Evolutionary conservation across 129 eudicot species (phyloP).

Genomic region (Pseudognaphalium luteoalbum): DNA sequence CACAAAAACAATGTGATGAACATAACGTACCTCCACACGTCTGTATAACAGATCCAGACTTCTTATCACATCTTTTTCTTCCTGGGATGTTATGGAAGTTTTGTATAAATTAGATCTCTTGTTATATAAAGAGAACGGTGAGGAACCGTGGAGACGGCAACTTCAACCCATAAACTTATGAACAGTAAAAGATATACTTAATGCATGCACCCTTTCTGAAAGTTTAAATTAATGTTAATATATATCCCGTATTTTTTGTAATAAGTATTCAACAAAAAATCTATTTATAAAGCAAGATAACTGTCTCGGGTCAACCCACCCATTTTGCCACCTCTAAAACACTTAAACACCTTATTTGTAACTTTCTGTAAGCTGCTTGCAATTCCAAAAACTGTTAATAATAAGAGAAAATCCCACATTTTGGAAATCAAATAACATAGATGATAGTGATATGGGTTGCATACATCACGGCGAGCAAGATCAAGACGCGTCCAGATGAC

Average conservation of each 20-base stretch:
- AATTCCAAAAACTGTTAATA: not conserved
- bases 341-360: not conserved
- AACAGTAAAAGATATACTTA: no score
- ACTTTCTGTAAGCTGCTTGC: not conserved
- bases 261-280: no score
- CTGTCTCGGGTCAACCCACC: not conserved
- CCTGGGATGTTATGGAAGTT: constrained; percentile 48
- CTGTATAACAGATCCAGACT: constrained; percentile 95
- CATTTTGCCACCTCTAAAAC: not conserved
- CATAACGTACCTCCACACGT: constrained; percentile 77
- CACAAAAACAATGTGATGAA: not conserved
- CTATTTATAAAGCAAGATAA: no score
- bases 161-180: no score
- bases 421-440: not conserved
- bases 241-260: no score
- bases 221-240: no score
- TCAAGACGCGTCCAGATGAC: constrained; percentile 98
- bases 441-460: constrained; percentile 25
- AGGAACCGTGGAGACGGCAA: not conserved
- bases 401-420: not conserved
- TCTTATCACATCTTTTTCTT: constrained; percentile 87
- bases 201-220: no score
- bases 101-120: not conserved
- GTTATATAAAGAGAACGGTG: not conserved
- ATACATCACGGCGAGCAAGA: constrained; percentile 96